Conservation (phyloP, 2,329 filamentous ascomycete species). For the Pezicula carpinea region DNA sequence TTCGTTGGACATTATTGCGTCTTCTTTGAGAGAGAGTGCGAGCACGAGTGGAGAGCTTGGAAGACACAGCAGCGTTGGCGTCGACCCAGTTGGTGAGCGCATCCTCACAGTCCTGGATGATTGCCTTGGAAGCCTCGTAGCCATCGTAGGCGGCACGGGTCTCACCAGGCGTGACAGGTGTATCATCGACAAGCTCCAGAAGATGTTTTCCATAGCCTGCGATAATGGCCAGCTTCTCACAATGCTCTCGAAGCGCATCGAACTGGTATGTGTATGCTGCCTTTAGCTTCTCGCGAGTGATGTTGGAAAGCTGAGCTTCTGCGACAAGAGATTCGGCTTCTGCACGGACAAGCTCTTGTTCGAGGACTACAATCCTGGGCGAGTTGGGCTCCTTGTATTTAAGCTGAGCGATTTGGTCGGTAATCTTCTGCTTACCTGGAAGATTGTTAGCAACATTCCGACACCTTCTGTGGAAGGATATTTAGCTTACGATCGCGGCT, state of each 20-base stretch:
- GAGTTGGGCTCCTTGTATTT: slow-evolving; percentile 99
- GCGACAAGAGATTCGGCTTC: slow-evolving; percentile 98
- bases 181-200: slow-evolving; percentile 94
- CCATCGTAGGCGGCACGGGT: slow-evolving; percentile 94
- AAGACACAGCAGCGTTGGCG: slow-evolving; percentile 80
- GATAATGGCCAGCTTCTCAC: slow-evolving; percentile 97
- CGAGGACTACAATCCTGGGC: slow-evolving; percentile 92
- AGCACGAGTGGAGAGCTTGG: slow-evolving; percentile 81
- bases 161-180: slow-evolving; percentile 93
- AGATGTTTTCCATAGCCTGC: slow-evolving; percentile 97
- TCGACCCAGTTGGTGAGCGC: slow-evolving; percentile 95
- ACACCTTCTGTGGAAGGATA: background rate
- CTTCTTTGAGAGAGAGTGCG: slow-evolving; percentile 85
- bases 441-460: slow-evolving; percentile 15
- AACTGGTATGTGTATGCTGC: slow-evolving; percentile 98
- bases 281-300: slow-evolving; percentile 99
- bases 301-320: slow-evolving; percentile 97
- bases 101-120: slow-evolving; percentile 99
- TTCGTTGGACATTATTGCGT: slow-evolving; percentile 64
- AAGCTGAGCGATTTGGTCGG: slow-evolving; percentile 95
- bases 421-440: slow-evolving; percentile 96
- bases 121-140: slow-evolving; percentile 96
- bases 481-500: slow-evolving; percentile 80
- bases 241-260: slow-evolving; percentile 93
- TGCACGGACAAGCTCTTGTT: slow-evolving; percentile 96